Percentiles rank a stretch among this genome's conserved stretches.
phyloP scores from a whole-genome alignment of 1,284 basidiomycete genomes.

The Leccinum pachyderme region DNA sequence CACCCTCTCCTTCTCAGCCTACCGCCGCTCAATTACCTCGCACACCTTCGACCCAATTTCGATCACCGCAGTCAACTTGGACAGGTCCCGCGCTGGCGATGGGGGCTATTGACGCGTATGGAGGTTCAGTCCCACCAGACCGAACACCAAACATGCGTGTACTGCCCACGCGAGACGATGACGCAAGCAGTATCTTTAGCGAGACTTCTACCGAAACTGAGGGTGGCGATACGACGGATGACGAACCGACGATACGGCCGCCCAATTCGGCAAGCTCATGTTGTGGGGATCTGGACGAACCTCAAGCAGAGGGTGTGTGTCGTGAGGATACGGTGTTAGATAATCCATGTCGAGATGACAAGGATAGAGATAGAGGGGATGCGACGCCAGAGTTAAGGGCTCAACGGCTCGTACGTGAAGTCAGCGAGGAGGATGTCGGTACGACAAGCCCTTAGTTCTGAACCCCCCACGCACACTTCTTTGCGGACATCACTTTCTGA shows the following conservation, averaged over 20 bases:
- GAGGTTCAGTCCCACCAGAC: conserved; percentile 34
- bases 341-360: conserved; percentile 23
- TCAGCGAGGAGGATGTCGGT: conserved; percentile 30
- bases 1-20: conserved; percentile 24
- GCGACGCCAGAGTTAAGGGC: conserved; percentile 32
- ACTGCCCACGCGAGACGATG: conserved; percentile 31
- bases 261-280: conserved; percentile 35
- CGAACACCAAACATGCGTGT: conserved; percentile 33
- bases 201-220: conserved; percentile 39
- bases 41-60: conserved; percentile 25
- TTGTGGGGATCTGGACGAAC: conserved; percentile 28
- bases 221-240: conserved; percentile 62
- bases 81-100: conserved; percentile 48
- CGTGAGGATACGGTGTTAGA: conserved; percentile 13
- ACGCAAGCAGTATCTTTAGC: conserved; percentile 33
- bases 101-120: conserved; percentile 54
- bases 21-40: conserved; percentile 21
- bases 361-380: conserved; percentile 31
- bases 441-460: conserved; percentile 30
- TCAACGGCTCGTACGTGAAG: conserved; percentile 25
- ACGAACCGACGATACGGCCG: conserved; percentile 72
- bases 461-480: not conserved
- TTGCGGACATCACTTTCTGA: not conserved
- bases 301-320: conserved; percentile 28
- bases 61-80: conserved; percentile 11